These are phyloP conservation scores for Lasiodiplodia sp. DNA, from an alignment of 2,329 filamentous ascomycete genomes.

Conservation along the genomic window DNA sequence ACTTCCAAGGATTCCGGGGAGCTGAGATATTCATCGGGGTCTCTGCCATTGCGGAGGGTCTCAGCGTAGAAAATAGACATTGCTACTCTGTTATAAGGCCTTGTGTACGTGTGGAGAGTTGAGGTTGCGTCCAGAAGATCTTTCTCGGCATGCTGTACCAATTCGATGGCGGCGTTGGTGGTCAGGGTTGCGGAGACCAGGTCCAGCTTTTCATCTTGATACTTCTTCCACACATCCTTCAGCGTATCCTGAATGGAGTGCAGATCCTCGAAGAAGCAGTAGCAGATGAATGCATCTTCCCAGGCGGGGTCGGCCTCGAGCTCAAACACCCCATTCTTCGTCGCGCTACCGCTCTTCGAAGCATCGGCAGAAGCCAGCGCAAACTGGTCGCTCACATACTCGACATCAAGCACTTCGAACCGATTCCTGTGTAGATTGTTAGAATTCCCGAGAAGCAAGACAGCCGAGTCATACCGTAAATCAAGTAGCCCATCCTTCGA, in stretches of 20 bases:
- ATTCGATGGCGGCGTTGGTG: not conserved
- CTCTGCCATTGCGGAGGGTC: constrained; percentile 5
- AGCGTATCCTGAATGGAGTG: constrained; percentile 5
- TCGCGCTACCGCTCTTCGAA: not conserved
- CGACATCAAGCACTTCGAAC: not conserved
- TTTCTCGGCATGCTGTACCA: not conserved
- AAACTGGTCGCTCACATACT: not conserved
- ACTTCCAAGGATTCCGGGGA: constrained; percentile 6
- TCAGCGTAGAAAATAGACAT: constrained; percentile 11
- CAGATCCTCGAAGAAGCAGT: constrained; percentile 12
- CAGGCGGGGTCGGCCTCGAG: constrained; percentile 2
- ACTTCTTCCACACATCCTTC: constrained; percentile 7
- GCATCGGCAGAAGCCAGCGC: not conserved
- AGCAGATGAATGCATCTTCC: constrained; percentile 5
- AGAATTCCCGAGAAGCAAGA: not conserved
- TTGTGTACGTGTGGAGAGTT: not conserved
- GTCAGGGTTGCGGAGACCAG: not conserved
- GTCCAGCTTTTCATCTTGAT: constrained; percentile 2
- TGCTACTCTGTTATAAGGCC: not conserved
- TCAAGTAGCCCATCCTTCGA: no score
- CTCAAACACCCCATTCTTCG: not conserved
- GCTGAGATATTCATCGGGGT: constrained; percentile 1
- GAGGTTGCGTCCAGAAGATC: not conserved
- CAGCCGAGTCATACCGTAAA: not conserved
- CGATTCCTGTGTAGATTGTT: not conserved